Percentiles rank a stretch among this genome's conserved stretches.
phyloP scores from a whole-genome alignment of 2,329 filamentous ascomycete genomes.

The Chaetomium strumarium region DNA sequence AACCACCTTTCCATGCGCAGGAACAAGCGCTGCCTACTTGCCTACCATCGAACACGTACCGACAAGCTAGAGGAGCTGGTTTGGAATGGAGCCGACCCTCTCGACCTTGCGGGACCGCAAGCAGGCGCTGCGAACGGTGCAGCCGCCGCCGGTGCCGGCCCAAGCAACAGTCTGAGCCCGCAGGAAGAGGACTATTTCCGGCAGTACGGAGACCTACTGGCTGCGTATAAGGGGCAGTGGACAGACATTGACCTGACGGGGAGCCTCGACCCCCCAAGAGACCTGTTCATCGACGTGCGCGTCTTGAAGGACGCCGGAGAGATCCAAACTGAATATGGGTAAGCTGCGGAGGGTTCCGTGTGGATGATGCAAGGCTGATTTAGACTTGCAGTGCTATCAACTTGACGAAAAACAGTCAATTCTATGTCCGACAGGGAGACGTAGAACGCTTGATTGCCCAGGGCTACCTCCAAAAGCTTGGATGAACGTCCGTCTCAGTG shows the following conservation, averaged over 20 bases:
- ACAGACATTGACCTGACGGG: conserved; percentile 95
- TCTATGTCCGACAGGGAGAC: conserved; percentile 92
- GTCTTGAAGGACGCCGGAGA: conserved; percentile 96
- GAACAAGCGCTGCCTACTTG: conserved; percentile 91
- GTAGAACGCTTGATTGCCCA: conserved; percentile 92
- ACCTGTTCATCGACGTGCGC: conserved; percentile 93
- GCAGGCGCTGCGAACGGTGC: conserved; percentile 30
- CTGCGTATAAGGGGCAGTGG: conserved; percentile 98
- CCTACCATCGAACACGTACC: conserved; percentile 84
- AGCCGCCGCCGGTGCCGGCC: conserved; percentile 39
- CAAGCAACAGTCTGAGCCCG: conserved; percentile 75
- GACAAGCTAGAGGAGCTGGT: conserved; percentile 91
- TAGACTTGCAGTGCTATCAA: conserved; percentile 70
- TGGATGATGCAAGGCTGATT: conserved; percentile 17
- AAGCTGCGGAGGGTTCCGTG: conserved; percentile 31
- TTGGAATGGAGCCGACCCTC: conserved; percentile 81
- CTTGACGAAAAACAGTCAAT: conserved; percentile 95
- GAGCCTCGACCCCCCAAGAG: conserved; percentile 85
- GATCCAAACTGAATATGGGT: conserved; percentile 99
- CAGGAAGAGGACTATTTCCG: conserved; percentile 96
- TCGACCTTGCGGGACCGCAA: conserved; percentile 61
- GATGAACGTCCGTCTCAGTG: conserved; percentile 44
- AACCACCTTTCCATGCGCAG: conserved; percentile 92
- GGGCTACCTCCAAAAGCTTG: conserved; percentile 87
- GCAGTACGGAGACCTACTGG: conserved; percentile 83